Evolutionary conservation across 352 stramenopile genomes (phyloP).

Genomic region (Globisporangium alternatum): DNA sequence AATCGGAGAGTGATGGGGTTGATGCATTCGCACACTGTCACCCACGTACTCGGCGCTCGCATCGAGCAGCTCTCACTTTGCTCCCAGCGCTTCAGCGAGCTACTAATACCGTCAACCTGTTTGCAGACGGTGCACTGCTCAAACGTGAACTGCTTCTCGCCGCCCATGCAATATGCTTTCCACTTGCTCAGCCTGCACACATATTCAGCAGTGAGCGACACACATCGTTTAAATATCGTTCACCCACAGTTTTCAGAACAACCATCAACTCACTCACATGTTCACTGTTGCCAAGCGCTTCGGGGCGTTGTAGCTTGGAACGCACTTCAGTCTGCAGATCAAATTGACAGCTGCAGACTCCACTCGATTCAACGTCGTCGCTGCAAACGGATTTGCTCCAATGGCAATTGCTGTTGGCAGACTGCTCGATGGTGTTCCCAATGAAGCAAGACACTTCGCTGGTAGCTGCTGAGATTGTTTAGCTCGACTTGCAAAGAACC

Average conservation of each 20-base stretch:
- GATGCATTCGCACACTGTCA: slow-evolving; percentile 37
- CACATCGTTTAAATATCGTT: not conserved
- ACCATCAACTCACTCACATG: slow-evolving; percentile 13
- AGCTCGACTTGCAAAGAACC: slow-evolving; percentile 5
- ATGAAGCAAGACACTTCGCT: not conserved
- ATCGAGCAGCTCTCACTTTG: slow-evolving; percentile 22
- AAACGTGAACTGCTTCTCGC: slow-evolving; percentile 22
- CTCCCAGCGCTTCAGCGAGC: slow-evolving; percentile 27
- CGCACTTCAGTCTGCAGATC: slow-evolving; percentile 20
- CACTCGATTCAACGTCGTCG: slow-evolving; percentile 19
- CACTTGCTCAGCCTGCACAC: slow-evolving; percentile 19
- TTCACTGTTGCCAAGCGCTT: not conserved
- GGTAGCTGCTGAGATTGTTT: not conserved
- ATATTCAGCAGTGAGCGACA: not conserved
- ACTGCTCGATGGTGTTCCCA: not conserved
- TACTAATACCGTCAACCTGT: slow-evolving; percentile 28
- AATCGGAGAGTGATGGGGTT: slow-evolving; percentile 24
- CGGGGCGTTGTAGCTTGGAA: not conserved
- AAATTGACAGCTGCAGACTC: slow-evolving; percentile 18
- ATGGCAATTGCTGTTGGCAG: slow-evolving; percentile 1
- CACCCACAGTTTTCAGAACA: not conserved
- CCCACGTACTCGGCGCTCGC: slow-evolving; percentile 38
- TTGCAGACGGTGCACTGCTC: slow-evolving; percentile 41
- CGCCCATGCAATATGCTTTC: slow-evolving; percentile 30
- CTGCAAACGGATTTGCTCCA: slow-evolving; percentile 17